phyloP scores from a whole-genome alignment of 23 red algal species.

The Gracilaria gracilis region DNA sequence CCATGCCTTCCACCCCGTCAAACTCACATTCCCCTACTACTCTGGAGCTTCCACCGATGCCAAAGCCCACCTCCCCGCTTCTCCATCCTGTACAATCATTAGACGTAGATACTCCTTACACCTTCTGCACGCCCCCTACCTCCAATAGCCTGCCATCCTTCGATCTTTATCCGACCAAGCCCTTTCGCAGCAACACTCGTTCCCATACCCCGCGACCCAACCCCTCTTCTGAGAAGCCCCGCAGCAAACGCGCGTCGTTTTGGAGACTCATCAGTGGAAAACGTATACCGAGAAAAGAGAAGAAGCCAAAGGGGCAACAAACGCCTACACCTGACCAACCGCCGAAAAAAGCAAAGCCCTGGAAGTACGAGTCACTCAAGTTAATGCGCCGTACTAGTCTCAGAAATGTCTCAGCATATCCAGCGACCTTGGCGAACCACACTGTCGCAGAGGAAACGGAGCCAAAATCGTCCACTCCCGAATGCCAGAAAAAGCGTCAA shows the following conservation, averaged over 20 bases:
- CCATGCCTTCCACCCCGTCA: constrained; percentile 6
- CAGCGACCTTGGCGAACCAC: not conserved
- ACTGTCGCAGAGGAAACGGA: not conserved
- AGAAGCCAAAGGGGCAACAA: not conserved
- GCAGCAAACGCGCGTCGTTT: constrained; percentile 36
- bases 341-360: not conserved
- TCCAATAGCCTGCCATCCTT: constrained; percentile 14
- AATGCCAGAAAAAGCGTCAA: not conserved
- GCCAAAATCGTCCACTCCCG: not conserved
- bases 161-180: not conserved
- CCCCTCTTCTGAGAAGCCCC: not conserved
- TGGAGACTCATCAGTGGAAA: constrained; percentile 17
- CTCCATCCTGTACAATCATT: constrained; percentile 12
- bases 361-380: constrained; percentile 24
- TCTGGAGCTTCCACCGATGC: not conserved
- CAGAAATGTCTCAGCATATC: constrained; percentile 10
- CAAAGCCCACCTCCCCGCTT: constrained; percentile 1
- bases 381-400: constrained; percentile 12
- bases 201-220: constrained; percentile 1
- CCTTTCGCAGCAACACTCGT: constrained; percentile 3
- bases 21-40: constrained; percentile 26
- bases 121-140: constrained; percentile 18
- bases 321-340: not conserved
- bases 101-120: constrained; percentile 14
- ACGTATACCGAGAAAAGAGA: constrained; percentile 1